These are phyloP conservation scores for Barnettozyma populi DNA, from an alignment of 805 yeast genomes.

Conservation along the genomic window DNA sequence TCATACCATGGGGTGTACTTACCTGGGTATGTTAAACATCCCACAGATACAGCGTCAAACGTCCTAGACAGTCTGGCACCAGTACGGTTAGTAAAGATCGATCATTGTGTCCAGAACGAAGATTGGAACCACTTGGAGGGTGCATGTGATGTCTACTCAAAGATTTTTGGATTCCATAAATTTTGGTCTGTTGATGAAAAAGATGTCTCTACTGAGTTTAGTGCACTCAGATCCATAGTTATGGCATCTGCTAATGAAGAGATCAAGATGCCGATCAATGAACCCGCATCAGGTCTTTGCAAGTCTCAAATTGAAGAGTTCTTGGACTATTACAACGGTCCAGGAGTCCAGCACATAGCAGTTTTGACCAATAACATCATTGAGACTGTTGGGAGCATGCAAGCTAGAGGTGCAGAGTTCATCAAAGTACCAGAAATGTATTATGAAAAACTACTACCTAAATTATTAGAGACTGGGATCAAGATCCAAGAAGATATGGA, in stretches of 20 bases:
- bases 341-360: slow-evolving; percentile 85
- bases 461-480: slow-evolving; percentile 41
- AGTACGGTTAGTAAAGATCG: slow-evolving; percentile 44
- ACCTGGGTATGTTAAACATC: slow-evolving; percentile 38
- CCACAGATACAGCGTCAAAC: neutral
- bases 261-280: slow-evolving; percentile 79
- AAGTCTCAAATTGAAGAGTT: slow-evolving; percentile 82
- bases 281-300: slow-evolving; percentile 66
- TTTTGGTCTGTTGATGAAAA: slow-evolving; percentile 84
- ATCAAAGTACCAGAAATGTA: slow-evolving; percentile 54
- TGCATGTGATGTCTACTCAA: slow-evolving; percentile 55
- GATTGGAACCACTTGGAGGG: slow-evolving; percentile 60
- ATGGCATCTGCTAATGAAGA: slow-evolving; percentile 64
- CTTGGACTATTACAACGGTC: slow-evolving; percentile 66
- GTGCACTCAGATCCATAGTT: slow-evolving; percentile 69
- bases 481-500: slow-evolving; percentile 48
- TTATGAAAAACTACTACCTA: slow-evolving; percentile 43
- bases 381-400: slow-evolving; percentile 46
- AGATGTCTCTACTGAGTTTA: slow-evolving; percentile 62
- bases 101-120: slow-evolving; percentile 79
- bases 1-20: slow-evolving; percentile 38
- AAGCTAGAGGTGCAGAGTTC: slow-evolving; percentile 63
- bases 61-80: slow-evolving; percentile 25
- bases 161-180: slow-evolving; percentile 64
- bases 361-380: slow-evolving; percentile 58